Evolutionary conservation across 257 asterid genomes (phyloP).

Genomic region (Salvia rosmarinus): DNA sequence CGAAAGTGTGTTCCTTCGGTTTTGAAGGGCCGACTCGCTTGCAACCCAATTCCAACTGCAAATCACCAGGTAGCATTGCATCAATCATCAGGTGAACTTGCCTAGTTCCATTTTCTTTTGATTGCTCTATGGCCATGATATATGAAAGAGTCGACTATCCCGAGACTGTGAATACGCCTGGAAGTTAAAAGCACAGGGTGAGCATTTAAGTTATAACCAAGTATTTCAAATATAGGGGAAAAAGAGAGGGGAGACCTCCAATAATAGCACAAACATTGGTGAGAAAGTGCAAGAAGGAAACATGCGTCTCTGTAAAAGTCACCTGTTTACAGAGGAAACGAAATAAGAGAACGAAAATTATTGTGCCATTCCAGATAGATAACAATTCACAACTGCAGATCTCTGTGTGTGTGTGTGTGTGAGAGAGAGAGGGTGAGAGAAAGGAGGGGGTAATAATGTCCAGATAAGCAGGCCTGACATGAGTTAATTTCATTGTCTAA

Average conservation of each 20-base stretch:
- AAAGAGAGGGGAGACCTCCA: conserved; percentile 70
- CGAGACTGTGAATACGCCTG: conserved; percentile 93
- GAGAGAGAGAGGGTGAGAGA: background rate
- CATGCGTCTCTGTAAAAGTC: conserved; percentile 74
- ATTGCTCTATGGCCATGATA: conserved; percentile 91
- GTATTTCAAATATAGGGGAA: background rate
- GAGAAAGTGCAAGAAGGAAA: conserved; percentile 87
- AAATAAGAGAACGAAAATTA: background rate
- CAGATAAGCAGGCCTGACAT: background rate
- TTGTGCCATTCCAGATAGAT: background rate
- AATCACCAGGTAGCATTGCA: background rate
- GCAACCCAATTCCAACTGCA: conserved; percentile 17
- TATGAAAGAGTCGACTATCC: conserved; percentile 83
- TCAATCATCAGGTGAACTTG: conserved; percentile 65
- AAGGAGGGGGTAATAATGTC: background rate
- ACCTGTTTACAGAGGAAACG: conserved; percentile 55
- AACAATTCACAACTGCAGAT: background rate
- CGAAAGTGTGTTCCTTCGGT: conserved; percentile 12
- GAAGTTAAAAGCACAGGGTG: conserved; percentile 31
- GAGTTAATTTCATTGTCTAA: too few relatives aligned
- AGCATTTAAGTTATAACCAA: background rate
- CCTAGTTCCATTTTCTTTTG: conserved; percentile 90
- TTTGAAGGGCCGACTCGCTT: background rate
- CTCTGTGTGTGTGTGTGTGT: too few relatives aligned
- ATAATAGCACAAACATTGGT: conserved; percentile 93